Conservation (phyloP, 164 flowering plant species). For the Euptelea pleiosperma region DNA sequence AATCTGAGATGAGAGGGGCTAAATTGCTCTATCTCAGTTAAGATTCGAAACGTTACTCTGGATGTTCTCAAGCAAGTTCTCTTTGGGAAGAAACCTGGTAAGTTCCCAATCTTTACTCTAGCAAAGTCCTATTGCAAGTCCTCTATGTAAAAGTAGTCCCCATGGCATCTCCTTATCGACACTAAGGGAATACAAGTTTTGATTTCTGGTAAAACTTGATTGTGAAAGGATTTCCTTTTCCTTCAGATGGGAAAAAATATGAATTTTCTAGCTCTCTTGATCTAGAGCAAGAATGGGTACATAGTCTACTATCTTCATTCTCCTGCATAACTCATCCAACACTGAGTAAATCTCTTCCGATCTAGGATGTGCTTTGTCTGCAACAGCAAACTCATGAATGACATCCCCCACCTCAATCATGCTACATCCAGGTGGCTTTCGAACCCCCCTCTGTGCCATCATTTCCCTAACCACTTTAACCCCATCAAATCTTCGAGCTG, state of each 20-base stretch:
- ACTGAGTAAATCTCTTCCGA: constrained; percentile 11
- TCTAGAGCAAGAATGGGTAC: constrained; percentile 10
- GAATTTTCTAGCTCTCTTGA: constrained; percentile 3
- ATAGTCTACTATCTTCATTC: constrained; percentile 12
- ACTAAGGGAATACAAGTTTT: too few species aligned
- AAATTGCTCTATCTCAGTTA: too few species aligned
- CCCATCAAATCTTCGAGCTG: constrained; percentile 11
- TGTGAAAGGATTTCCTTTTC: neutral
- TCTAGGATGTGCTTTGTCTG: constrained; percentile 12
- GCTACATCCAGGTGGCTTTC: constrained; percentile 19
- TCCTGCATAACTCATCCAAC: constrained; percentile 14
- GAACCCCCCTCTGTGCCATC: constrained; percentile 12
- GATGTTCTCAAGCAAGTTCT: too few species aligned
- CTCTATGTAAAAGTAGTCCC: too few species aligned
- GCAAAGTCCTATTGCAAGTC: too few species aligned
- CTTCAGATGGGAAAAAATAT: neutral
- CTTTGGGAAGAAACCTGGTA: too few species aligned
- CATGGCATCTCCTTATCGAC: too few species aligned
- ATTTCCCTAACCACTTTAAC: constrained; percentile 12
- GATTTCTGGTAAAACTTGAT: too few species aligned
- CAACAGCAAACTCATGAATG: constrained; percentile 18
- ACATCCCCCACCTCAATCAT: constrained; percentile 18
- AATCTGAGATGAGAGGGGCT: too few species aligned
- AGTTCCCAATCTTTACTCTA: too few species aligned
- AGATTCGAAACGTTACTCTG: too few species aligned